Base-by-base conservation (phyloP, 768 basidiomycete genomes). In the Coprinopsis strossmayeri region DNA sequence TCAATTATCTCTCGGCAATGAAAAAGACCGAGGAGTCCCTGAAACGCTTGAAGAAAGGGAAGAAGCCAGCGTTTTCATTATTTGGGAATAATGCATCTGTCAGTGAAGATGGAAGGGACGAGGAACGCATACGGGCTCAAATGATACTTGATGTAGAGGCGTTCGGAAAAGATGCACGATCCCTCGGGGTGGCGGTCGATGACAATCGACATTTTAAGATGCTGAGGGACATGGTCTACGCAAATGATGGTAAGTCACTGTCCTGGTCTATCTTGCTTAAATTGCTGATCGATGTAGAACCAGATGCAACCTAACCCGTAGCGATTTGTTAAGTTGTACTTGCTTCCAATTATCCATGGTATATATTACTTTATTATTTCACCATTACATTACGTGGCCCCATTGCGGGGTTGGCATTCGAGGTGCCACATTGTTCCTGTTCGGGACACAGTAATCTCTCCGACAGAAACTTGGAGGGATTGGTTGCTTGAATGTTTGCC, bases 21-120 rank as follows among this genome's bases (percentile, higher is more conserved):
- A 88, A 83, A 64, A 95, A 95, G 71, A 91, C 91, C 5, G 92
- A 97, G 54, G 92, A 93, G 60, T 86, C 90, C 10, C 69, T 98
- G 21, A 74, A 85, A 32, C 78, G 88, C 30, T 73, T 95, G 56
- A 92, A 93, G 61, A 95, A 89, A 63, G 86, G 87, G 37, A 91
- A 89, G 59, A 90, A n/a, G n/a, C n/a, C n/a, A n/a, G n/a, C 82
- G 0, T 87, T 91, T 63, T 89, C 90, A 2, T 70, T 96, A 21
- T 96, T 98, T 57, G 78, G 87, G 24, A 70, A 67, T 41, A 54
- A 74, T 2, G 62, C 62, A 37, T 55, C 68, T 12, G 63, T 68
- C 23, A 77, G 79, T 9, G 84, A 89, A 35, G 87, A 90, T 46
- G 81, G 77, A 3, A 78, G 77, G 45, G 93, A 95, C 57, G 92